Evolutionary conservation across 163 green algal genomes (phyloP).

Genomic region (Scenedesmus sp.): DNA sequence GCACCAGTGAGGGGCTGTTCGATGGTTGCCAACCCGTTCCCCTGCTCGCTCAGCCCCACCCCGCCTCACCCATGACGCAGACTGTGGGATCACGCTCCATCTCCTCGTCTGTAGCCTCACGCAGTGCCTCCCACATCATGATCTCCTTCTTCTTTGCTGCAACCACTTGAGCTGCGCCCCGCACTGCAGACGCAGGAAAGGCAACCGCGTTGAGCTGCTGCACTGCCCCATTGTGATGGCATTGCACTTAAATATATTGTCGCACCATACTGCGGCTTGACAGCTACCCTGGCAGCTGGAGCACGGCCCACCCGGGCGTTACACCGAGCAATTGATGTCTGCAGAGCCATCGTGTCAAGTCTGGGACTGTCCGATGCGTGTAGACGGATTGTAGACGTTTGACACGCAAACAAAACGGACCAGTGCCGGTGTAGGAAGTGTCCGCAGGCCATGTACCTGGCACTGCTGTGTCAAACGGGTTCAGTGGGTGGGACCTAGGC

Average conservation of each 20-base stretch:
- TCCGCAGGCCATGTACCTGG: background rate
- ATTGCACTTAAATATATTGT: background rate
- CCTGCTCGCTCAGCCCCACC: background rate
- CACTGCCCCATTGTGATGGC: background rate
- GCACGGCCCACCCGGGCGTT: slow-evolving; percentile 31
- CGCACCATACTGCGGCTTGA: slow-evolving; percentile 18
- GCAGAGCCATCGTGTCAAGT: slow-evolving; percentile 16
- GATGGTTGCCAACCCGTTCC: background rate
- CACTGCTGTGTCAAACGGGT: background rate
- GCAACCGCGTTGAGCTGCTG: background rate
- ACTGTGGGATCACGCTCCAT: slow-evolving; percentile 95
- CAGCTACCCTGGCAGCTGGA: slow-evolving; percentile 8
- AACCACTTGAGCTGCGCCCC: slow-evolving; percentile 6
- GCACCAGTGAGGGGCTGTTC: background rate
- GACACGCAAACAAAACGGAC: background rate
- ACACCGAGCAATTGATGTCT: slow-evolving; percentile 45
- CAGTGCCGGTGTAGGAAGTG: background rate
- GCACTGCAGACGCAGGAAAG: background rate
- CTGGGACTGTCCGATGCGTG: slow-evolving; percentile 16
- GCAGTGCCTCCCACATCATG: slow-evolving; percentile 89
- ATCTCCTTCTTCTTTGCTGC: slow-evolving; percentile 52
- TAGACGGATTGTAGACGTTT: background rate
- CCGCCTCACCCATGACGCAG: slow-evolving; percentile 83
- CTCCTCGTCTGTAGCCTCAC: slow-evolving; percentile 93
- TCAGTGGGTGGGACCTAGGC: background rate